Base-by-base conservation (phyloP, 805 yeast genomes). In the Candida germanica region DNA sequence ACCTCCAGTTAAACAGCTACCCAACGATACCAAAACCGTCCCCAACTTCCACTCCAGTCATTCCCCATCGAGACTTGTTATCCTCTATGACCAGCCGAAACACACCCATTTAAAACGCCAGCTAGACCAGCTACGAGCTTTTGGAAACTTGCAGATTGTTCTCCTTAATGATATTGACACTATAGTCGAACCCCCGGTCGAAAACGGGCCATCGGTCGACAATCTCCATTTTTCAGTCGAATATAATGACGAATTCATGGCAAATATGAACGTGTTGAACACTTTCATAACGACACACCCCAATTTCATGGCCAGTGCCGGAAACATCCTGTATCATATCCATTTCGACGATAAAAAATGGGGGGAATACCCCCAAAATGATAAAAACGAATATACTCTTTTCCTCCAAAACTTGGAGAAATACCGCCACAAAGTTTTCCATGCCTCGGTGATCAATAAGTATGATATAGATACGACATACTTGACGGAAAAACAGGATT, bases 391-490 rank as follows among this genome's bases (percentile, higher is more conserved):
- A 25, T 66, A 66, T 41, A 32, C 35, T 2, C 31, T 29, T 11
- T 59, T 63, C 26, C 33, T 65, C 6, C 48, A 49, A 2, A 39
- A 41, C 0, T 38, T 66, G 26, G 44, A 36, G 23, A 39, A 47
- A 10, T 38, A 41, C 3, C 61, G 51, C 2, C 60, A 54, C 3
- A 61, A 61, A 35, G 63, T 68, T 2, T 44, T 39, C 0, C 73
- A 68, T 24, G 58, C 64, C 33, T 66, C 73, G 6, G 43, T 66
- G n/a, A 53, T 66, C 18, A 51, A 55, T 41, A 67, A 67, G 38
- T 61, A 61, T 40, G 59, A 61, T 32, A 43, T 53, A 43, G 53
- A 51, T 31, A 58, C 65, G 2, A 57, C 55, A 6, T 61, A 58
- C 39, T 36, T 61, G 28, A 63, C 69, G 1, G 69, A 57, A 23